Percentiles rank a stretch among this genome's conserved stretches.
phyloP scores from a whole-genome alignment of 108 stramenopile species.

The Nitzschia sp. region DNA sequence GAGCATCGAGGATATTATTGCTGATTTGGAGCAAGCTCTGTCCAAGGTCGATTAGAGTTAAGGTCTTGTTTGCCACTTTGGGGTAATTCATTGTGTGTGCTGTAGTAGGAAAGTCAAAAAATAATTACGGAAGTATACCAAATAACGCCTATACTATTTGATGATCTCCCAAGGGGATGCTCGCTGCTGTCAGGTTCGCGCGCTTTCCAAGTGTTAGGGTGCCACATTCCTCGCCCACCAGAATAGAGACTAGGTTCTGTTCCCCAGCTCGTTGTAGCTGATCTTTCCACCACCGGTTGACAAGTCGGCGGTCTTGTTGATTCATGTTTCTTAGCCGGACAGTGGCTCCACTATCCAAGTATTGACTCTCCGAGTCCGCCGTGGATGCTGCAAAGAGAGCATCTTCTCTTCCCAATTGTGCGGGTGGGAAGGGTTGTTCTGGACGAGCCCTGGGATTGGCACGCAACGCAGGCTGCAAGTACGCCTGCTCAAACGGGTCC shows the following conservation, averaged over 20 bases:
- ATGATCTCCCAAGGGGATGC: background rate
- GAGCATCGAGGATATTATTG: constrained; percentile 72
- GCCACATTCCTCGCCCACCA: constrained; percentile 85
- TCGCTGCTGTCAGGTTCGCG: background rate
- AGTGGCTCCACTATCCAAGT: constrained; percentile 69
- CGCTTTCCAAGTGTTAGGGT: constrained; percentile 47
- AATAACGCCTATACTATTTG: constrained; percentile 18
- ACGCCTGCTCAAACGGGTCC: constrained; percentile 84
- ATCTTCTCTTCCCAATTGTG: constrained; percentile 80
- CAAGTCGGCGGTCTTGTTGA: constrained; percentile 67
- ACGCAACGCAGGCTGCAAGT: constrained; percentile 80
- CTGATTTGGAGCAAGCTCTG: constrained; percentile 81
- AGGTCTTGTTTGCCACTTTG: too few relatives aligned
- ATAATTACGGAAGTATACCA: too few relatives aligned
- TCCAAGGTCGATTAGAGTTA: constrained; percentile 26
- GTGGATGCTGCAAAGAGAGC: constrained; percentile 38
- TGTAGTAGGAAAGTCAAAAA: background rate
- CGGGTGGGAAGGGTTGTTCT: constrained; percentile 88
- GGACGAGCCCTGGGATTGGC: constrained; percentile 79
- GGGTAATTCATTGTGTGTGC: too few relatives aligned
- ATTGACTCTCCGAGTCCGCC: constrained; percentile 23
- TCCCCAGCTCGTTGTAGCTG: constrained; percentile 64
- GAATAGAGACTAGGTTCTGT: constrained; percentile 61
- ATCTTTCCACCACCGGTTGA: constrained; percentile 85
- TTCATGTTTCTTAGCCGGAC: constrained; percentile 72